A percentile compares a stretch with the other conserved stretches of the same genome.
These are phyloP conservation scores for Paecilomyces sp. DNA, from an alignment of 2,329 filamentous ascomycete species.

Conservation along the genomic window DNA sequence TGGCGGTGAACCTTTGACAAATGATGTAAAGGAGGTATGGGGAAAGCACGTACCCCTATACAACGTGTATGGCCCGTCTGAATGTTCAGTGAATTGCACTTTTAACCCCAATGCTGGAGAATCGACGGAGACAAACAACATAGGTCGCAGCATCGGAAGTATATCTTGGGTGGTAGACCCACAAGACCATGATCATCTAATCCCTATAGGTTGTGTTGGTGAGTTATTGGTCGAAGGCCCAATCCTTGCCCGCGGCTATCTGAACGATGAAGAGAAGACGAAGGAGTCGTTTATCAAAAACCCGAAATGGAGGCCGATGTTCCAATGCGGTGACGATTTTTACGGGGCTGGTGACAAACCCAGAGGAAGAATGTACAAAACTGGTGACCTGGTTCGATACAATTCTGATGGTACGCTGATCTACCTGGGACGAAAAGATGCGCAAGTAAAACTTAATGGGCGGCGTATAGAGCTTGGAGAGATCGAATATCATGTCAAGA, in stretches of 20 bases:
- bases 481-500: conserved; percentile 29
- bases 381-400: conserved; percentile 18
- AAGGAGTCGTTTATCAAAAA: conserved; percentile 11
- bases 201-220: conserved; percentile 31
- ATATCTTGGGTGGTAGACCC: conserved; percentile 17
- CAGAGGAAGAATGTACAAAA: conserved; percentile 13
- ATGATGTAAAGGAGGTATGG: conserved; percentile 25
- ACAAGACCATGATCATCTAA: conserved; percentile 9
- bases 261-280: conserved; percentile 13
- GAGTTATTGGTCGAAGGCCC: conserved; percentile 36
- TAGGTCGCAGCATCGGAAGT: conserved; percentile 8
- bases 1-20: conserved; percentile 26
- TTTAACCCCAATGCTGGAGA: conserved; percentile 4
- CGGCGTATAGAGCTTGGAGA: conserved; percentile 51
- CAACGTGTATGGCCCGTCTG: conserved; percentile 24
- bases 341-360: neutral
- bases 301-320: conserved; percentile 11
- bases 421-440: conserved; percentile 43
- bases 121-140: conserved; percentile 3
- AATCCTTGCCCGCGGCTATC: conserved; percentile 29
- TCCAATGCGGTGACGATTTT: neutral
- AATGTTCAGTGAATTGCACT: conserved; percentile 13
- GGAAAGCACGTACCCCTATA: conserved; percentile 19
- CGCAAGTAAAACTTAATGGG: conserved; percentile 56
- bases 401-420: conserved; percentile 11